phyloP scores from a whole-genome alignment of 2,329 filamentous ascomycete genomes.

The Phyllosticta paracitricarpa region DNA sequence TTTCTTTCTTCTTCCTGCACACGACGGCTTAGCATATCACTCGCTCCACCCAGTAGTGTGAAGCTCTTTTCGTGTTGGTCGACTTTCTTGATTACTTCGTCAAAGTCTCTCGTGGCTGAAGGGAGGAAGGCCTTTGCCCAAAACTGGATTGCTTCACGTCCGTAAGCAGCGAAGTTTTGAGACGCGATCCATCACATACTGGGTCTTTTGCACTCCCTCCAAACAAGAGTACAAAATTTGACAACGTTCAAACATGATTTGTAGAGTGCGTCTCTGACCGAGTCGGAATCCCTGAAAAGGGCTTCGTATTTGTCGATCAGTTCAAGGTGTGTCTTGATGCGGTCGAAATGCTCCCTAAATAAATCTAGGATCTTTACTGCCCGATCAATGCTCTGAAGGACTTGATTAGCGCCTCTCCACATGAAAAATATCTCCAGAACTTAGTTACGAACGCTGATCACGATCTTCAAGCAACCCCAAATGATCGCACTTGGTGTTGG shows the following conservation, averaged over 20 bases:
- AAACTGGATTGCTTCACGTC: background rate
- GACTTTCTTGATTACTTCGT: too few relatives aligned
- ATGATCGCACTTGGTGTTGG: constrained; percentile 11
- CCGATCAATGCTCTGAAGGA: background rate
- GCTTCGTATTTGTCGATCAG: background rate
- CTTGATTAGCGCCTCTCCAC: background rate
- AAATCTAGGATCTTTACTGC: background rate
- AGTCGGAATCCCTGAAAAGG: background rate
- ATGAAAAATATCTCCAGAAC: background rate
- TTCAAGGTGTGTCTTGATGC: background rate
- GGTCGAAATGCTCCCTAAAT: background rate
- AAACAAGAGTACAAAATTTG: background rate
- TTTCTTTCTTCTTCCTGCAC: too few relatives aligned
- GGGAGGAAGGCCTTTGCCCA: background rate
- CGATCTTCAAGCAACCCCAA: constrained; percentile 12
- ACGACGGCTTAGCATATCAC: too few relatives aligned
- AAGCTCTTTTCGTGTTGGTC: too few relatives aligned
- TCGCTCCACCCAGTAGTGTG: too few relatives aligned
- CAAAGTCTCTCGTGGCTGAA: background rate
- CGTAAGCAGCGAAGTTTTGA: background rate
- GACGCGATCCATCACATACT: background rate
- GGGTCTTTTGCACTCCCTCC: background rate
- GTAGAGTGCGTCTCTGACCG: background rate
- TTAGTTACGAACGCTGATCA: constrained; percentile 8
- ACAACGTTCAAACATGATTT: background rate